Evolutionary conservation across 768 basidiomycete species (phyloP).

Genomic region (Sutorius australiensis): DNA sequence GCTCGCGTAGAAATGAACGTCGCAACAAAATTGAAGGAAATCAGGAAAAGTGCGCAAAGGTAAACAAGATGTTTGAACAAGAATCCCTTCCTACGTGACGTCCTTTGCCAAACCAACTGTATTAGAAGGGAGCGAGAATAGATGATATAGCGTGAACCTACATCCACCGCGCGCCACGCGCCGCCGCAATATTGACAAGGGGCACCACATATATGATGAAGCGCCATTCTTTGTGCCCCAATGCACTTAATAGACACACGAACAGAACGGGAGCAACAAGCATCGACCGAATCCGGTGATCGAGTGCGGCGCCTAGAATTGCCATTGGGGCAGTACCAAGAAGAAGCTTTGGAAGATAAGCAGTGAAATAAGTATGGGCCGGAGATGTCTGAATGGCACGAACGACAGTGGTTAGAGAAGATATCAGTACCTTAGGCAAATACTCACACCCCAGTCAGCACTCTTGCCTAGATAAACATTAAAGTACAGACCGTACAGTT

Average conservation of each 20-base stretch:
- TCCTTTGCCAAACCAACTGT: slow-evolving; percentile 30
- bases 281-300: slow-evolving; percentile 48
- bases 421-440: background rate
- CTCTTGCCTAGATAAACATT: slow-evolving; percentile 87
- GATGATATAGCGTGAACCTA: slow-evolving; percentile 35
- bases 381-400: slow-evolving; percentile 58
- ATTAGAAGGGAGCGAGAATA: background rate
- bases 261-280: slow-evolving; percentile 52
- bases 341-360: slow-evolving; percentile 74
- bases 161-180: slow-evolving; percentile 61
- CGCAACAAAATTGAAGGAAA: slow-evolving; percentile 50
- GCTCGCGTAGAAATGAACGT: slow-evolving; percentile 53
- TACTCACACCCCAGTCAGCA: slow-evolving; percentile 86
- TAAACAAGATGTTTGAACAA: slow-evolving; percentile 44
- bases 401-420: background rate
- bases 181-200: slow-evolving; percentile 73
- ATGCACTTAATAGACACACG: slow-evolving; percentile 60
- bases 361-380: slow-evolving; percentile 57
- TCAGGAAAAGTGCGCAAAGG: slow-evolving; percentile 42
- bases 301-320: slow-evolving; percentile 45
- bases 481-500: slow-evolving; percentile 72
- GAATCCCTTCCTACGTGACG: slow-evolving; percentile 45
- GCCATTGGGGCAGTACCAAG: slow-evolving; percentile 61
- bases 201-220: slow-evolving; percentile 90
- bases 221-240: slow-evolving; percentile 97